Evolutionary conservation across 129 eudicot species (phyloP), one percentile per base, ranked within the genome.

Genomic region (Chrysanthemum makinoi): DNA sequence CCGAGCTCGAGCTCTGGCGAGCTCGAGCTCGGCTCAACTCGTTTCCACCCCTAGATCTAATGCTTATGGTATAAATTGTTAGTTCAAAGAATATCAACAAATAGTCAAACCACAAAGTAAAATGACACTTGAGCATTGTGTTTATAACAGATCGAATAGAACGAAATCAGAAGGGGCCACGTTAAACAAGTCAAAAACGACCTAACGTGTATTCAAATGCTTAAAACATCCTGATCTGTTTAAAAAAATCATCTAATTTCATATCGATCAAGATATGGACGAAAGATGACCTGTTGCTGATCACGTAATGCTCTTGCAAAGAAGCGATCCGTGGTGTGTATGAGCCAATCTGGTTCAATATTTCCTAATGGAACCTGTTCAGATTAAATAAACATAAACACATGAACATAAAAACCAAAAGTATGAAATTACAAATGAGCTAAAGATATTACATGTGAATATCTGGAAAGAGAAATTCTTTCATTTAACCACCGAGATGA

Each of bases 361-460:
- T 95, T 95, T 66, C 99, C 99, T 67, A 95, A 50, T 11, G 99
- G 99, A 77, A 95, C 89, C 99, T 95, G 91, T 69, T 78, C 52
- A 66, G 58, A 48, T 66, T 9, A 2, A 54, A 77, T n/a, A 13
- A 57, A 30, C 74, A 60, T 35, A 66, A 75, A 53, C 43, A 0
- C 43, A 50, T 39, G 50, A 73, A 66, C 50, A 73, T 15, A 35
- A 63, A 28, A 77, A 47, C 17, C 15, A 12, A 62, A 69, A 54
- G 24, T 22, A 22, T 17, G 48, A 16, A 76, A n/a, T 13, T 63
- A 18, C 13, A 35, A 1, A 35, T 35, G 43, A 35, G 43, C 43
- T 35, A 6, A 35, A 35, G 43, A 35, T 79, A 12, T 53, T 83
- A 90, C 99, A 81, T 95, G 99, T 56, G 99, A 88, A 78, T 95